Evolutionary conservation across 2,329 filamentous ascomycete species (phyloP), one percentile per base, ranked within the genome.

Genomic region (Corinectria fuckeliana): DNA sequence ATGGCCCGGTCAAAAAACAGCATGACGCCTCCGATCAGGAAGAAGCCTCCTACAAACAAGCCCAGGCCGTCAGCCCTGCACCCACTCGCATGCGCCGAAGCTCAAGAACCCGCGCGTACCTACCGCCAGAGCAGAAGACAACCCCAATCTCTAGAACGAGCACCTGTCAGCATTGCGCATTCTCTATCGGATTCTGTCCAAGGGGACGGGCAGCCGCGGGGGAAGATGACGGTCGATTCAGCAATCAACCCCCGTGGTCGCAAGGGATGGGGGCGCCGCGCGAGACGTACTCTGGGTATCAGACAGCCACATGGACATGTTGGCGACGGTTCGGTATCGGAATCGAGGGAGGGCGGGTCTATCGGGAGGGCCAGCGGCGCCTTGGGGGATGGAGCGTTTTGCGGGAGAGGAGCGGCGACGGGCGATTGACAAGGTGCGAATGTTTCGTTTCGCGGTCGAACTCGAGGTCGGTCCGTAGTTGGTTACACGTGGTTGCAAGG

Each of bases 1-100:
- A 98, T 93, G 72, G 95, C 92, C 66, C 95, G 88, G 79, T 99
- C 95, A 81, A 99, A 99, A 82, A 99, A 98, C 79, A 99, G 86
- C 78, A 99, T 85, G 9, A 99, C 92, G 61, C 95, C 95, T 73
- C 92, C 91, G 74, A 97, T 86, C 57, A 99, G 87, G 83, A 99
- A 99, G 82, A 98, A 89, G 67, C 91, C 92, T 77, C 94, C 94
- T 96, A 75, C 50, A 61, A n/a, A 18, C 25, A 41, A 14, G 34
- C 25, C 47, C 47, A 26, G 4, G 32, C 32, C 36, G 54, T 72
- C 54, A 72, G 63, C 52, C 53, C 51, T 42, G 50, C 49, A 42
- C 48, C 56, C 45, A 38, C 53, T 39, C 39, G 47, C 23, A 65
- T 71, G 63, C 68, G 66, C 65, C 68, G 45, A 56, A 61, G 57